phyloP scores from a whole-genome alignment of 2,329 filamentous ascomycete species.

The Apiospora phragmitis region DNA sequence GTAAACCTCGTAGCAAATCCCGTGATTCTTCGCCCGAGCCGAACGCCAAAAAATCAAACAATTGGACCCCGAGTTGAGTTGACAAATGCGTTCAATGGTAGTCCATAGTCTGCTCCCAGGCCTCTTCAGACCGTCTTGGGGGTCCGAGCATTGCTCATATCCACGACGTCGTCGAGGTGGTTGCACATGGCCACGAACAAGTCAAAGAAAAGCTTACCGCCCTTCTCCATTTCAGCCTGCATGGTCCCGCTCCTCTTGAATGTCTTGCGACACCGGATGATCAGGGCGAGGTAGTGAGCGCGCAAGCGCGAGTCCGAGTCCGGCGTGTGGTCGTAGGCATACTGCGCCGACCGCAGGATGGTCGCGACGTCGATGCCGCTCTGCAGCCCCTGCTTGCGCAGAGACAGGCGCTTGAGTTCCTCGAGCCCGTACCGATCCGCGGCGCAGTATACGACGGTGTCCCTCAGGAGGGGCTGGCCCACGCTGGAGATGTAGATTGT shows the following conservation, averaged over 20 bases:
- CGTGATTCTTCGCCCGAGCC: slow-evolving; percentile 15
- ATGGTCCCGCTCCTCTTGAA: slow-evolving; percentile 98
- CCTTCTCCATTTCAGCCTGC: slow-evolving; percentile 97
- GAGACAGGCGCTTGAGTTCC: slow-evolving; percentile 85
- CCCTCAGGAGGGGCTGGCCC: slow-evolving; percentile 77
- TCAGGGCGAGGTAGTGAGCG: slow-evolving; percentile 95
- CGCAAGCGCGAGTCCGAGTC: slow-evolving; percentile 90
- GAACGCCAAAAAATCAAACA: slow-evolving; percentile 17
- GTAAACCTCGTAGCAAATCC: slow-evolving; percentile 17
- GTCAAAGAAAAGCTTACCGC: slow-evolving; percentile 96
- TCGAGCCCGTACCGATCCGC: slow-evolving; percentile 89
- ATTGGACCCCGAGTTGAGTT: slow-evolving; percentile 15
- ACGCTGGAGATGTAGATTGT: slow-evolving; percentile 77
- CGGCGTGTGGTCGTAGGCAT: slow-evolving; percentile 93
- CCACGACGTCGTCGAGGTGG: slow-evolving; percentile 93
- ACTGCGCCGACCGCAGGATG: slow-evolving; percentile 89
- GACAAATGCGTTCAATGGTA: slow-evolving; percentile 17
- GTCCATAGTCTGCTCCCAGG: slow-evolving; percentile 20
- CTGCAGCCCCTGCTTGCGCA: slow-evolving; percentile 94
- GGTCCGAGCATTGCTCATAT: slow-evolving; percentile 70
- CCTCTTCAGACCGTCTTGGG: slow-evolving; percentile 57
- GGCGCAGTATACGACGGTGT: slow-evolving; percentile 93
- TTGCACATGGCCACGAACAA: slow-evolving; percentile 98
- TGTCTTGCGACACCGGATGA: slow-evolving; percentile 94
- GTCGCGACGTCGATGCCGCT: slow-evolving; percentile 88